Evolutionary conservation across 1,284 basidiomycete species (phyloP), one percentile per base, ranked within the genome.

Genomic region (Moesziomyces sp.): DNA sequence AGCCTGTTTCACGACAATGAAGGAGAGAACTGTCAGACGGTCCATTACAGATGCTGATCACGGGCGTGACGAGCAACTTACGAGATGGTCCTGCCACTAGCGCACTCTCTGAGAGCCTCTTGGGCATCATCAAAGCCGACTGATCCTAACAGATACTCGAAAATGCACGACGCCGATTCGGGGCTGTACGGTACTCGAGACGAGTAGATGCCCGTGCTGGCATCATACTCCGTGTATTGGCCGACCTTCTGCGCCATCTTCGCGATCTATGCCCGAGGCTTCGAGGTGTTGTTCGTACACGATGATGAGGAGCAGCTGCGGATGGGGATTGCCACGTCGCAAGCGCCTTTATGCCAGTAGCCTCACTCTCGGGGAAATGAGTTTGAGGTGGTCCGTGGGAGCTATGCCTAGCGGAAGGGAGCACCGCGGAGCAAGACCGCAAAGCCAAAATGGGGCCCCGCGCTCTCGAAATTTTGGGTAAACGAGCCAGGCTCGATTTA

Each of bases 61-160:
- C 16, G 34, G 8, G 19, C 19, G 35, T 26, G 1, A 13, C 3
- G 28, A 7, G 30, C 30, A 4, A 56, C 60, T 62, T 51, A 63
- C 51, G 66, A 58, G 21, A 69, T 59, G 30, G 45, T 40, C 14
- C 48, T 51, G 10, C 58, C 68, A 6, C 49, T 54, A 5, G 43
- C 45, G 45, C 58, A 58, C 21, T 65, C 62, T 5, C 58, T 71
- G 54, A 71, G 52, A 26, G 53, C 68, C 3, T 38, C 30, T 4
- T 34, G 51, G 3, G 48, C 45, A 62, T 71, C 62, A 9, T 71
- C 62, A 19, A 71, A 65, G 54, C 45, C 51, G 18, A 65, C 52
- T 30, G 46, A 50, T 26, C 62, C 68, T 19, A 71, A 10, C 24
- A 46, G 51, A 30, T 55, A 53, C 44, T 65, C 46, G 38, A 44